Evolutionary conservation across 2,329 filamentous ascomycete species (phyloP), one percentile per base, ranked within the genome.

Genomic region (Colletotrichum chlorophyti): DNA sequence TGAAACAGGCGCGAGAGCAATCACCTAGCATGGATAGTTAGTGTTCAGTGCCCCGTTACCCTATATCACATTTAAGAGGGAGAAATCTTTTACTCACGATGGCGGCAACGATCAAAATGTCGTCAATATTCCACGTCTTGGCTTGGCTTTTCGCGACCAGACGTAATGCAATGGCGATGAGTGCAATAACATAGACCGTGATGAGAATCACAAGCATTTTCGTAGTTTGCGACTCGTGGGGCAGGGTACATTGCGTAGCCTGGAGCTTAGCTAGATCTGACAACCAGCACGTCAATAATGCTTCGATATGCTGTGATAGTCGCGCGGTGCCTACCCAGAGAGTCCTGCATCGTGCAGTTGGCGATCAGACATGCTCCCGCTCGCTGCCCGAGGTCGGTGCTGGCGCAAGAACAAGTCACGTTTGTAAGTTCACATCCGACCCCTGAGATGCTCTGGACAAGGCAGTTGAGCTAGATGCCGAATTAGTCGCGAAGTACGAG

Each of bases 271-370:
- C 57, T 7, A 62, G 35, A 17, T 60, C 60, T 62, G 23, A 4
- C 21, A 9, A 1, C 19, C 8, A 14, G 12, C 14, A 2, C 15
- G 26, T 10, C 45, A 23, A 11, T 3, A 6, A 8, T 6, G 1
- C 3, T 6, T 9, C 17, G 8, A 14, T n/a, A 8, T 7, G n/a
- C n/a, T n/a, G n/a, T n/a, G n/a, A n/a, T n/a, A n/a, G n/a, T n/a
- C n/a, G n/a, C n/a, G n/a, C n/a, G n/a, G n/a, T 4, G 31, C 46
- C 2, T 27, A 62, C 60, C 60, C 10, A 62, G 23, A n/a, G 60
- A 57, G 14, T 62, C 60, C 14, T 62, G 57, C 60, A 60, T 60
- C 5, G 60, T 62, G 24, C 60, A 62, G 5, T 62, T 62, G 2
- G 51, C 60, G 10, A 57, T n/a, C 21, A 62, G 5, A 23, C 60